Evolutionary conservation across 305 asterid genomes (phyloP).

Genomic region (Fraxinus platypoda): DNA sequence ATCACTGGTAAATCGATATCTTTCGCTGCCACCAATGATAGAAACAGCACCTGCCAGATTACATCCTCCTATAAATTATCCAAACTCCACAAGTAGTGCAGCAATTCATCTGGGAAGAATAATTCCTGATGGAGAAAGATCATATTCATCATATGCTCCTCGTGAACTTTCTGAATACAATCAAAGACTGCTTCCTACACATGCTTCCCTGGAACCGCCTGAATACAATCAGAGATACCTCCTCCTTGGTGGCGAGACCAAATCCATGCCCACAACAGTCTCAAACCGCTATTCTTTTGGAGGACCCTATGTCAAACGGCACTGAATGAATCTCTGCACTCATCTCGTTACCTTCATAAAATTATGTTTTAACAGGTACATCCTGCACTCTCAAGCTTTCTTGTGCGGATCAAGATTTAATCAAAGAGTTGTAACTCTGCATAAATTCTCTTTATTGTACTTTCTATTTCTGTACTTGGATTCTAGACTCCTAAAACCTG

Average conservation of each 20-base stretch:
- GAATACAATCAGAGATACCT: constrained; percentile 26
- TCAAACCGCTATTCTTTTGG: constrained; percentile 61
- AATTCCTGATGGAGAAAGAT: constrained; percentile 28
- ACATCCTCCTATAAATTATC: constrained; percentile 30
- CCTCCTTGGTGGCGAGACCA: constrained; percentile 33
- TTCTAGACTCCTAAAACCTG: neutral
- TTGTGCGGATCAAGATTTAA: neutral
- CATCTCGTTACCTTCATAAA: neutral
- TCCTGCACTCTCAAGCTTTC: neutral
- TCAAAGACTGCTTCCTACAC: constrained; percentile 33
- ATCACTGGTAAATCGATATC: constrained; percentile 67
- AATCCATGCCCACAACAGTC: constrained; percentile 42
- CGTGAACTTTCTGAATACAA: constrained; percentile 27
- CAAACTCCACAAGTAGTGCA: constrained; percentile 28
- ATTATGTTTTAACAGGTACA: neutral
- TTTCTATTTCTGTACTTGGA: neutral
- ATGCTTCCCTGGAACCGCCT: constrained; percentile 30
- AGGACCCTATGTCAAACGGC: constrained; percentile 44
- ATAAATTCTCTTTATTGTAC: constrained; percentile 9
- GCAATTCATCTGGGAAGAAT: constrained; percentile 26
- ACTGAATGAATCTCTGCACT: constrained; percentile 19
- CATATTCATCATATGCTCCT: constrained; percentile 26
- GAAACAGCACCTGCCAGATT: constrained; percentile 29
- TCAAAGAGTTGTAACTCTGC: neutral
- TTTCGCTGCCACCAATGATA: constrained; percentile 48